Evolutionary conservation across 2,329 filamentous ascomycete genomes (phyloP), one percentile per base, ranked within the genome.

Genomic region (Claviceps digitariae): DNA sequence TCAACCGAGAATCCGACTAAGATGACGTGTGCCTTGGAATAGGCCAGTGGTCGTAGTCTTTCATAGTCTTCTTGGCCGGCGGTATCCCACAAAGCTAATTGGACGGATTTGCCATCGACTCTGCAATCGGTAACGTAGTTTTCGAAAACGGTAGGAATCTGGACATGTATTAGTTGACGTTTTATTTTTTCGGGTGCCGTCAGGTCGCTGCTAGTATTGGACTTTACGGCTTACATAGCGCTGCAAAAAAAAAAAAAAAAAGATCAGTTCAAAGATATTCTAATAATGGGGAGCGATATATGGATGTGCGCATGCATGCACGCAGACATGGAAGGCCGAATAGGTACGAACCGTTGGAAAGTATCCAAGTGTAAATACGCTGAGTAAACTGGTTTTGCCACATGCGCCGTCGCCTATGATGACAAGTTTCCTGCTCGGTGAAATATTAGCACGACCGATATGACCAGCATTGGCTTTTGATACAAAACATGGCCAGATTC

Each of bases 51-150:
- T 58, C 93, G 86, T 72, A 98, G 75, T 67, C 93, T 81, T 71
- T 98, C 93, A 69, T 98, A 98, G 68, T 98, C 93, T 78, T 98
- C 93, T 71, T 98, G 93, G 56, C 93, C 93, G 51, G 93, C 93
- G n/a, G 93, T 98, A 82, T 98, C 93, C 93, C 93, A 98, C 63
- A 98, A 75, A 51, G 93, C 93, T 58, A 98, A 78, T 73, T 98
- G 93, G 41, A 98, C 93, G n/a, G 89, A 95, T 69, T 95, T 95
- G 64, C 93, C 93, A 67, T 98, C 93, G 56, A 98, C 93, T 73
- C 91, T 81, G 72, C 93, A 98, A 73, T 98, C 93, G 62, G 93
- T 98, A 59, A 98, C 93, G 66, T 98, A 98, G 74, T 98, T 98
- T 68, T 98, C 93, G 70, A 98, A 98, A 40, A 98, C 93, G 48